Conservation (phyloP, 345 rosid species). For the Nephelium lappaceum region DNA sequence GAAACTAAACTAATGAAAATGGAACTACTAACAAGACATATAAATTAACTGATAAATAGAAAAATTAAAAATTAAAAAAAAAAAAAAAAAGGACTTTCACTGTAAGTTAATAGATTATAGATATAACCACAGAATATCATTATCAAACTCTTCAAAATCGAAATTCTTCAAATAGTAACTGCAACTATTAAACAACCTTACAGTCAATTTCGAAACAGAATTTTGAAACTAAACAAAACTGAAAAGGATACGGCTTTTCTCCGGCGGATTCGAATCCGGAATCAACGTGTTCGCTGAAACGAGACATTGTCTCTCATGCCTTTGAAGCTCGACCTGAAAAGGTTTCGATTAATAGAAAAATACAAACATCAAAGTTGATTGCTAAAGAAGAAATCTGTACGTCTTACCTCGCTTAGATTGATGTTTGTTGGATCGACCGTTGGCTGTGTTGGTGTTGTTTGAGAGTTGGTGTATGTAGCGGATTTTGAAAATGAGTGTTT, state of each 20-base stretch:
- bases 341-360: not conserved
- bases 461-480: not conserved
- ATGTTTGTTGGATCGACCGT: not conserved
- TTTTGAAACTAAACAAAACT: not conserved
- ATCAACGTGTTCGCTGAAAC: constrained; percentile 46
- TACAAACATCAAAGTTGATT: not conserved
- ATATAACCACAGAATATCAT: no score
- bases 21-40: no score
- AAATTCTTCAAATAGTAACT: no score
- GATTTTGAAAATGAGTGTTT: not conserved
- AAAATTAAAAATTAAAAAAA: no score
- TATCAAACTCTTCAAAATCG: no score
- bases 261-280: constrained; percentile 62
- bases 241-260: constrained; percentile 52
- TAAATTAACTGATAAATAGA: no score
- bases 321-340: constrained; percentile 4
- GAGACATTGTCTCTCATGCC: constrained; percentile 48
- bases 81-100: not conserved
- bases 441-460: not conserved
- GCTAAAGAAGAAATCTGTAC: not conserved
- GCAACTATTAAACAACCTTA: no score
- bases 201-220: no score
- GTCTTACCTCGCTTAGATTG: not conserved
- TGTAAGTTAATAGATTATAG: no score
- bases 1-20: no score